Base-by-base conservation (phyloP, 345 rosid species). In the Kandelia obovata region DNA sequence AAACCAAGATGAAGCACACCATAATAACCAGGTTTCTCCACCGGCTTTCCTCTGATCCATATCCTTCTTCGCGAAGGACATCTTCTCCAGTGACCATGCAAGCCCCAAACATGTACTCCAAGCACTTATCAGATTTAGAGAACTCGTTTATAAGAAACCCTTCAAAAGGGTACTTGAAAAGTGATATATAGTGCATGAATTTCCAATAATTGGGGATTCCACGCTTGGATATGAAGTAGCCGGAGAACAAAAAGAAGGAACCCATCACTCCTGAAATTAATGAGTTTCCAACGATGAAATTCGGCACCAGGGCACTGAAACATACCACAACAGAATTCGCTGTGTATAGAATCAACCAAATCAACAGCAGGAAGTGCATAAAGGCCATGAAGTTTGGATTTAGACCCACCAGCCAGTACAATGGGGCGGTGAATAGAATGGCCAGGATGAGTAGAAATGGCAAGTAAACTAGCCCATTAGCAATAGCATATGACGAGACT, bases 81-180 rank as follows among this genome's bases (percentile, higher is more conserved):
- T 83, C 91, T 66, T 87, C 91, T 16, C 90, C 96, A 0, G 78
- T 87, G 65, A 85, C 80, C 77, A 81, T 53, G 71, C 97, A 94
- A 21, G 73, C 71, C 55, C 96, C 97, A 10, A 89, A 65, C 71
- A 86, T 83, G 69, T 78, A 76, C 81, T 89, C 83, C 66, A 91
- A 78, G 80, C 99, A 94, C 79, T 89, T 88, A 30, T 79, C 86
- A 28, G 92, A 86, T 28, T 71, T 74, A 7, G 98, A 87, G 86
- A 94, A 94, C 83, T 94, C 97, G 43, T 91, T 94, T 32, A 94
- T 89, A 77, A 95, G 80, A 66, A 93, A 89, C 31, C 91, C 93
- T 83, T 95, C 99, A 59, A 94, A 95, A 2, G 99, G 99, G 71
- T 95, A 95, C 93, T 95, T 95, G 66, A 95, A 95, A 68, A 95